Evolutionary conservation across 1,284 basidiomycete genomes (phyloP), one percentile per base, ranked within the genome.

Genomic region (Sporisorium iseilematis-ciliati): DNA sequence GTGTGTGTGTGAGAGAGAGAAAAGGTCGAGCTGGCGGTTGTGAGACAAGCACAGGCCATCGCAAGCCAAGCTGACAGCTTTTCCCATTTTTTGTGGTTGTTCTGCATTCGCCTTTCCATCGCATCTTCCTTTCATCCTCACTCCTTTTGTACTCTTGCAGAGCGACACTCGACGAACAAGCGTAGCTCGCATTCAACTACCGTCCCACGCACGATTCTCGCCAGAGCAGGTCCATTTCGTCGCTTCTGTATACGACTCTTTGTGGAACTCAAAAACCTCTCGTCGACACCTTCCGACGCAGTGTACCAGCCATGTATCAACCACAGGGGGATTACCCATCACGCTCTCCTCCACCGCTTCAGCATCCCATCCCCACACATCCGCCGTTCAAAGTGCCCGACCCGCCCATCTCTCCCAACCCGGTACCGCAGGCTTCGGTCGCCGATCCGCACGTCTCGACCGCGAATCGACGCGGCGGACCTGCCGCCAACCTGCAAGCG

Each of bases 291-390:
- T 12, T 29, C 46, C n/a, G 14, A 21, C 35, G n/a, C n/a, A n/a
- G n/a, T n/a, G n/a, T n/a, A 53, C 20, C 56, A n/a, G 57, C 42
- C 54, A 81, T 78, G 78, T 71, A 79, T 40, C 69, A 74, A 53
- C 73, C 66, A 64, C 67, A 67, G 21, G 77, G 53, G 50, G 62
- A 53, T 51, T 66, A 58, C 49, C 61, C 71, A 48, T 69, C 70
- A 52, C 70, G 74, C 25, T 65, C 75, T n/a, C 75, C 72, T 25
- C 83, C 83, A 18, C 83, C 83, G 26, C 77, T 84, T 26, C 82
- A 83, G 52, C 83, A 84, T 45, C 83, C 83, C 25, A 77, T 84
- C n/a, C 82, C 83, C 8, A 84, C 78, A 42, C 83, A 84, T 52
- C 82, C 83, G 7, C 76, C 80, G 1, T 75, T 79, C 57, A 75